Evolutionary conservation across 2,329 filamentous ascomycete species (phyloP), one percentile per base, ranked within the genome.

Genomic region (Nemania sp.): DNA sequence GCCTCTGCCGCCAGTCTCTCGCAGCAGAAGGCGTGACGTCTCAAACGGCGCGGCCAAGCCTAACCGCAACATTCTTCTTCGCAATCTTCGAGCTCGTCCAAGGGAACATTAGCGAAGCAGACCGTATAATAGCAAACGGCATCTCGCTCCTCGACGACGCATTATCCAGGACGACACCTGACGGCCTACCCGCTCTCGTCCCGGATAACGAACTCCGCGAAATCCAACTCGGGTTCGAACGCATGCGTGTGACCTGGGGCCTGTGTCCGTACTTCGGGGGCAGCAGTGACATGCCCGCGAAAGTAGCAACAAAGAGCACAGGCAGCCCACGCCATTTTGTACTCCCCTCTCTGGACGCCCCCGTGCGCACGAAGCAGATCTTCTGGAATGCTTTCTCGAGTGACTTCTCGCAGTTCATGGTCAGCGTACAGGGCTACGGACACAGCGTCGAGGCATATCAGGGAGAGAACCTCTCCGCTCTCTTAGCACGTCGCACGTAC

Each of bases 11-110:
- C 3, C 53, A 67, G 20, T 63, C 52, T 1, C 62, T 74, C 1
- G 29, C 54, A 13, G 53, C 45, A 1, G n/a, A 49, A 2, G 73
- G 73, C n/a, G 38, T 74, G 20, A 73, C 70, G 5, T 45, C 67
- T 0, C 22, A 52, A 6, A 72, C 65, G 0, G 58, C 71, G 35
- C 67, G 63, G 4, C 60, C 72, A 1, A 71, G 68, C 41, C 53
- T 74, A 5, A 68, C 70, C 2, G 66, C 64, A 15, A 70, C 72
- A 1, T 74, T 74, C 62, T 70, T 73, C 60, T 74, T 73, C 62
- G 62, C 70, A 38, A 20, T 73, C 49, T 68, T 74, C 57, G 73
- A 74, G 68, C 66, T 73, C 11, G 47, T 74, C 7, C 72, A 73
- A 20, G 72, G 70, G 1, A 73, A 74, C 32, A 51, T 73, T 15